A percentile compares a stretch with the other conserved stretches of the same genome.
Conservation (phyloP, 106 monocot genomes). For the Dioscorea zingiberensis region DNA sequence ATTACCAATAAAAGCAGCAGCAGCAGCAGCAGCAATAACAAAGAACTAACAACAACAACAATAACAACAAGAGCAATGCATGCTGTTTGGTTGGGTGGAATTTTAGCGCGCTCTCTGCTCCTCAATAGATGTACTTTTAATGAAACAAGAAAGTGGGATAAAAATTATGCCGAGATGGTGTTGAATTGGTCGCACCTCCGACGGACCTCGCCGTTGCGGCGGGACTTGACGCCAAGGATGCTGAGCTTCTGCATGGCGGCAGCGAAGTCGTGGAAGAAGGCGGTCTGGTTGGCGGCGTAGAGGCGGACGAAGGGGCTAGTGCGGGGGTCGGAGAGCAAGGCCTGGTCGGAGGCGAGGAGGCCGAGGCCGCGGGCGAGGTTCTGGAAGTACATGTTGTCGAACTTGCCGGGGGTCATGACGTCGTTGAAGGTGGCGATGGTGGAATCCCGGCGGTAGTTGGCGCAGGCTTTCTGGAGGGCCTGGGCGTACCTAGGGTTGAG, state of each 20-base stretch:
- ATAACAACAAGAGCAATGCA: too few species aligned
- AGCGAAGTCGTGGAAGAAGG: slow-evolving; percentile 61
- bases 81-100: too few species aligned
- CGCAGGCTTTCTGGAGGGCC: slow-evolving; percentile 49
- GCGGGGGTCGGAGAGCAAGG: slow-evolving; percentile 16
- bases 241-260: slow-evolving; percentile 60
- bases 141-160: too few species aligned
- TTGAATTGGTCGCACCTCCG: slow-evolving; percentile 58
- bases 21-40: too few species aligned
- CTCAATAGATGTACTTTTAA: too few species aligned
- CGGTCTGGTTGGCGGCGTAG: slow-evolving; percentile 44
- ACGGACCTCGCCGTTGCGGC: slow-evolving; percentile 50
- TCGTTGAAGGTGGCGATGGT: slow-evolving; percentile 58
- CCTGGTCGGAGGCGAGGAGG: slow-evolving; percentile 41
- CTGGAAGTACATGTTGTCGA: slow-evolving; percentile 55
- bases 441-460: slow-evolving; percentile 20
- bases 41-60: too few species aligned
- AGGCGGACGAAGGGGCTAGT: slow-evolving; percentile 28
- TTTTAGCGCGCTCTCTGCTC: too few species aligned
- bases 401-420: slow-evolving; percentile 55
- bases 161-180: not conserved
- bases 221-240: slow-evolving; percentile 44
- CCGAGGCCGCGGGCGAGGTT: slow-evolving; percentile 41
- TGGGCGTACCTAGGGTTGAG: slow-evolving; percentile 33
- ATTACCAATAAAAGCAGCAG: too few species aligned